Conservation (phyloP, 2,329 filamentous ascomycete genomes). For the Raffaelea arxii region DNA sequence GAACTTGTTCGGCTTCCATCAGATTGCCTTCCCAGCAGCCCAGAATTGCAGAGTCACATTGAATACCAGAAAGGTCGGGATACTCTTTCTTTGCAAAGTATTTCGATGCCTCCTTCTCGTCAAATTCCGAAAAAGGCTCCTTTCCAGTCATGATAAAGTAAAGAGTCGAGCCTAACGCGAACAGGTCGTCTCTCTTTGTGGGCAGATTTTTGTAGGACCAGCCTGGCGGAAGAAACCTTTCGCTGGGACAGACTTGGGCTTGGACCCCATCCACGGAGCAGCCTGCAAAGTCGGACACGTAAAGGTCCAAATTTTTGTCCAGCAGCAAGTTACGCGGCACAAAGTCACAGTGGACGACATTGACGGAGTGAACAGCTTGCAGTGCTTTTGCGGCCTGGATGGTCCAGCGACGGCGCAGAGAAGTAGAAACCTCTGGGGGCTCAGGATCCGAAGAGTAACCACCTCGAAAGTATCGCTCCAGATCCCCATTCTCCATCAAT, state of each 20-base stretch:
- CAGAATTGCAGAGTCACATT: neutral
- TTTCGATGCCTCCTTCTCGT: slow-evolving; percentile 2
- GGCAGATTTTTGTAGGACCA: neutral
- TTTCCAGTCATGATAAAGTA: slow-evolving; percentile 8
- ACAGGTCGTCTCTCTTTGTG: slow-evolving; percentile 6
- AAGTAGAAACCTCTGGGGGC: neutral
- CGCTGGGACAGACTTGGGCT: neutral
- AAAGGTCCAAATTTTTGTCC: slow-evolving; percentile 6
- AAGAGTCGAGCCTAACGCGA: slow-evolving; percentile 8
- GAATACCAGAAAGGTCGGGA: neutral
- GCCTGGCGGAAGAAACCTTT: neutral
- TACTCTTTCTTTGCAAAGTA: too few relatives aligned
- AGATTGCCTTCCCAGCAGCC: neutral
- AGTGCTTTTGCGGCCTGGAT: slow-evolving; percentile 6
- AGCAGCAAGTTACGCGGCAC: slow-evolving; percentile 11
- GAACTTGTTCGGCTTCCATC: too few relatives aligned
- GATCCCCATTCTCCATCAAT: slow-evolving; percentile 7
- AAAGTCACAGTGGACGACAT: slow-evolving; percentile 9
- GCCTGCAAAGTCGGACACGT: slow-evolving; percentile 9
- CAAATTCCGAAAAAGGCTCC: slow-evolving; percentile 5
- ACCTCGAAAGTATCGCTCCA: slow-evolving; percentile 5
- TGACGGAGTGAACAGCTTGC: slow-evolving; percentile 7
- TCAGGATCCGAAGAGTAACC: neutral
- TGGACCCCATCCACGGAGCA: slow-evolving; percentile 6
- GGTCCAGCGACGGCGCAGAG: slow-evolving; percentile 2